Percentiles rank a stretch among this genome's conserved stretches.
Evolutionary conservation across 192 early-diverging fungal species (phyloP).

Genomic region (Coemansia furcata): DNA sequence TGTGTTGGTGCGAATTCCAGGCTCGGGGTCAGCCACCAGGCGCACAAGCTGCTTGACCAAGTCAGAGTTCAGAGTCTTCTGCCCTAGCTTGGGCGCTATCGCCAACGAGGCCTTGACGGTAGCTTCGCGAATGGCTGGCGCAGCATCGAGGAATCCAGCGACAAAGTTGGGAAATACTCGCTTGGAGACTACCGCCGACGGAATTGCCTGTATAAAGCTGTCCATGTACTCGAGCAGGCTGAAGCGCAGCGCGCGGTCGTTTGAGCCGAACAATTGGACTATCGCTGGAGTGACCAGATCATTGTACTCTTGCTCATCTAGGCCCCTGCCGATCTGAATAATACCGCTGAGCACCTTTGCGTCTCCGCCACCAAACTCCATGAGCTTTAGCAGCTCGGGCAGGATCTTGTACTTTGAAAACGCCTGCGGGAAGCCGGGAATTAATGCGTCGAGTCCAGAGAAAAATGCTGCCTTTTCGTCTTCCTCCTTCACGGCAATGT

Average conservation of each 20-base stretch:
- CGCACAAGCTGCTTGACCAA: constrained; percentile 85
- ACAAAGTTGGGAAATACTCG: constrained; percentile 87
- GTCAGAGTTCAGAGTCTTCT: constrained; percentile 64
- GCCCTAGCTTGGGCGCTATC: constrained; percentile 64
- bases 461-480: constrained; percentile 83
- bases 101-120: constrained; percentile 83
- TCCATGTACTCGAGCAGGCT: constrained; percentile 80
- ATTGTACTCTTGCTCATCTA: constrained; percentile 76
- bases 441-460: constrained; percentile 67
- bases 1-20: constrained; percentile 95
- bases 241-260: constrained; percentile 84
- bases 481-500: constrained; percentile 88
- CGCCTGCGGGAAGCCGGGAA: constrained; percentile 75
- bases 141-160: constrained; percentile 83
- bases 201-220: constrained; percentile 67
- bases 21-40: constrained; percentile 84
- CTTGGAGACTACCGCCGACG: constrained; percentile 67
- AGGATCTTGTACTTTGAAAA: constrained; percentile 92
- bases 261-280: constrained; percentile 81
- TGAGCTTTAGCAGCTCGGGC: constrained; percentile 82
- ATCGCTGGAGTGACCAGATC: constrained; percentile 67
- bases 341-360: constrained; percentile 75
- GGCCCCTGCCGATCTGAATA: constrained; percentile 74
- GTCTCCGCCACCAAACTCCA: constrained; percentile 76
- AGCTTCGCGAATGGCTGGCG: constrained; percentile 87